Base-by-base conservation (phyloP, 1,139 yeast species). In the Hyphopichia fennica region DNA sequence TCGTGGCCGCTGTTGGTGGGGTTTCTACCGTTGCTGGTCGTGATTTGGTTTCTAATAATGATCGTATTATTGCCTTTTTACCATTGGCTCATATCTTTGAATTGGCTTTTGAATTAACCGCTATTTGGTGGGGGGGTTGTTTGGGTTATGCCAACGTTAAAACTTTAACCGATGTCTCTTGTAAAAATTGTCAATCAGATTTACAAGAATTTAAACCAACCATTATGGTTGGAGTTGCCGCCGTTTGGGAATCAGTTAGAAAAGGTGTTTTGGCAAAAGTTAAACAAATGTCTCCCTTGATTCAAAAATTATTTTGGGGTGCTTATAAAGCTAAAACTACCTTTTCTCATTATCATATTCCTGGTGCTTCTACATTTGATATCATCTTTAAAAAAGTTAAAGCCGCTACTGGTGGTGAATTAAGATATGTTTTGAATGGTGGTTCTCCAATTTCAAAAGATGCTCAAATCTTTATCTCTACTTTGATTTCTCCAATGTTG, bases 61-160 rank as follows among this genome's bases (percentile, higher is more conserved):
- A 90, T 62, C 76, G 89, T 50, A 72, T 91, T 51, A 81, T 95
- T 62, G 87, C 95, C 15, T 91, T 90, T 62, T 79, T 93, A 57
- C 99, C 99, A 3, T 77, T 93, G 61, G 99, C 99, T 5, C 99
- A 93, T 59, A 93, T 93, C 58, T 87, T 93, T 52, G 99, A 93
- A 69, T 76, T 90, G 66, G 89, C 82, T 8, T 90, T 93, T 55
- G 99, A 93, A 69, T 72, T 90, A 58, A 68, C 79, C 29, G 60
- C 79, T 23, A 79, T 95, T 56, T 85, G 83, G 77, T 91, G 98
- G 98, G 98, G 98, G 60, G 85, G 87, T 44, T 65, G 81, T 45
- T 65, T 88, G 40, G 99, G 99, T 51, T 93, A 93, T 65, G 99
- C 96, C 42, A 84, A 78, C 54, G 97, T 93, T 50, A 90, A 91